Evolutionary conservation across 306 rosid species (phyloP).

Genomic region (Potentilla sterilis): DNA sequence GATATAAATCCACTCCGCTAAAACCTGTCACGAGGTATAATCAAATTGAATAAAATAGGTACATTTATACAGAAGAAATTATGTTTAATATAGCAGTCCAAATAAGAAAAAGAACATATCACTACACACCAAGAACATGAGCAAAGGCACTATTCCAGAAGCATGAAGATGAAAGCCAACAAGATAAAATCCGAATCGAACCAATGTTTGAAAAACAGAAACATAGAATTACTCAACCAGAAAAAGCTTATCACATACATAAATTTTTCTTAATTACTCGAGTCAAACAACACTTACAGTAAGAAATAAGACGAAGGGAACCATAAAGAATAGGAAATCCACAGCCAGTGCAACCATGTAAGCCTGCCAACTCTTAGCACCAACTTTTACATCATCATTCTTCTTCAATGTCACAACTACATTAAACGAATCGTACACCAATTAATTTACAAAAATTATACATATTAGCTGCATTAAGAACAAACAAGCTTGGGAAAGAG

Average conservation of each 20-base stretch:
- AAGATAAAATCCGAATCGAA: neutral
- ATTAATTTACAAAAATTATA: neutral
- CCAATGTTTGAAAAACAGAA: neutral
- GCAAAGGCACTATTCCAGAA: neutral
- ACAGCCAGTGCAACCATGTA: slow-evolving; percentile 50
- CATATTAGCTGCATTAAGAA: neutral
- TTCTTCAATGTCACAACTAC: slow-evolving; percentile 50
- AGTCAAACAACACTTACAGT: slow-evolving; percentile 58
- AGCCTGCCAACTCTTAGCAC: slow-evolving; percentile 41
- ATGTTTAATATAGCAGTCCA: neutral
- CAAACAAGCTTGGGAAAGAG: too few species aligned
- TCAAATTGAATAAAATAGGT: slow-evolving; percentile 9
- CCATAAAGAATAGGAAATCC: slow-evolving; percentile 62
- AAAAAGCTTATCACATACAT: neutral
- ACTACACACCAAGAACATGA: neutral
- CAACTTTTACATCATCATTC: slow-evolving; percentile 39
- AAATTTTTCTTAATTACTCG: neutral
- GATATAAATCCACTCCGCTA: slow-evolving; percentile 61
- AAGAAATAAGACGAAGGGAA: slow-evolving; percentile 57
- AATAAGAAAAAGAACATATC: neutral
- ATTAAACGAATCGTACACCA: slow-evolving; percentile 13
- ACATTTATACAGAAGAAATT: neutral
- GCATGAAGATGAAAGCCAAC: neutral
- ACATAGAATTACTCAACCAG: neutral
- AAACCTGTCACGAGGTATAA: slow-evolving; percentile 49